Percentiles rank a stretch among this genome's conserved stretches.
These are phyloP conservation scores for Malus hybrid DNA, from an alignment of 331 rosid species.

Conservation along the genomic window DNA sequence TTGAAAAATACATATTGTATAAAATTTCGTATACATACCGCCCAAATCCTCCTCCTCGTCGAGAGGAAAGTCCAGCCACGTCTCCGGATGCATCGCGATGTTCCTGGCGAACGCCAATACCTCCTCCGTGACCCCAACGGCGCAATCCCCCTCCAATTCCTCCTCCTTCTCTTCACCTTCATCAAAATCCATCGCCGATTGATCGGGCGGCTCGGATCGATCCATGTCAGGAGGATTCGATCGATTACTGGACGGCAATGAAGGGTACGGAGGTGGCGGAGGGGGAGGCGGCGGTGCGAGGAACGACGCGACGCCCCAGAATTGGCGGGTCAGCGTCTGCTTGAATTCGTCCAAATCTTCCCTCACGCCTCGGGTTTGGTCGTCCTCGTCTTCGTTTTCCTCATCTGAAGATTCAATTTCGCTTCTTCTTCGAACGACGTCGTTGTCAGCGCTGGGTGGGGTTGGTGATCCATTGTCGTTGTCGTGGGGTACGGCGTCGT, in stretches of 20 bases:
- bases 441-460: slow-evolving; percentile 9
- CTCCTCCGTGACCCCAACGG: slow-evolving; percentile 57
- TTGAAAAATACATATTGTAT: not conserved
- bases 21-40: slow-evolving; percentile 33
- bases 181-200: slow-evolving; percentile 15
- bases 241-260: slow-evolving; percentile 17
- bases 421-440: not conserved
- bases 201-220: slow-evolving; percentile 21
- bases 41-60: slow-evolving; percentile 82
- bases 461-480: slow-evolving; percentile 24
- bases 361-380: slow-evolving; percentile 53
- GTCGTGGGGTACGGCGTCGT: slow-evolving; percentile 26
- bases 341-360: slow-evolving; percentile 77
- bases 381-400: slow-evolving; percentile 28
- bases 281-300: slow-evolving; percentile 69
- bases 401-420: slow-evolving; percentile 10
- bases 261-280: slow-evolving; percentile 48
- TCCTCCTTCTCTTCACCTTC: slow-evolving; percentile 17
- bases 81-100: slow-evolving; percentile 97
- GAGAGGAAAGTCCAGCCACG: slow-evolving; percentile 94
- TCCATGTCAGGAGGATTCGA: slow-evolving; percentile 5
- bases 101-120: slow-evolving; percentile 49
- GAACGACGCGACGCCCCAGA: slow-evolving; percentile 86
- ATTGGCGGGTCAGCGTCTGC: slow-evolving; percentile 76
- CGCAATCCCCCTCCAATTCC: slow-evolving; percentile 22